Evolutionary conservation across 257 asterid species (phyloP).

Genomic region (Ilex aquifolium): DNA sequence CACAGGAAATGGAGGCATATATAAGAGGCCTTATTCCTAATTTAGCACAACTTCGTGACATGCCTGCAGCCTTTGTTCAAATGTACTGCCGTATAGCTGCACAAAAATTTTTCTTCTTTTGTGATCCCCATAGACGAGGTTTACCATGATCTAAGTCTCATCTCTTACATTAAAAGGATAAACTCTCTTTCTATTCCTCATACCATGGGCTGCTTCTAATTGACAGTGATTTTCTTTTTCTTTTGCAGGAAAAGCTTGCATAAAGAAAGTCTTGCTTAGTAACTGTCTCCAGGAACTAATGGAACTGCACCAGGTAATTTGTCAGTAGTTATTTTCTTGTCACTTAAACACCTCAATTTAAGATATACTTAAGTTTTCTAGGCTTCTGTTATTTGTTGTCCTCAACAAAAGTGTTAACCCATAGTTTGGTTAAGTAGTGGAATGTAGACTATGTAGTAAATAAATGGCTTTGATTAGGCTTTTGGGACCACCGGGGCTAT

Average conservation of each 20-base stretch:
- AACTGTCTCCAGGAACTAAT: slow-evolving; percentile 98
- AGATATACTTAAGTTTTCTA: too few species aligned
- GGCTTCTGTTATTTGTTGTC: too few species aligned
- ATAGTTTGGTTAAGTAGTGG: too few species aligned
- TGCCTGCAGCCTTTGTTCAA: slow-evolving; percentile 90
- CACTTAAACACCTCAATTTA: too few species aligned
- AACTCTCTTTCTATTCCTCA: too few species aligned
- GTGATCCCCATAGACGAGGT: slow-evolving; percentile 99
- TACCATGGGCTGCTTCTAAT: neutral
- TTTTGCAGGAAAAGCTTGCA: slow-evolving; percentile 93
- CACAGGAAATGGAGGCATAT: slow-evolving; percentile 94
- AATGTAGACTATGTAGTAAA: too few species aligned
- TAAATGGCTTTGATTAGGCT: too few species aligned
- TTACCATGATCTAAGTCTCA: slow-evolving; percentile 11
- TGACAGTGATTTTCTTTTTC: slow-evolving; percentile 5
- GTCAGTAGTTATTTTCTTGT: slow-evolving; percentile 8
- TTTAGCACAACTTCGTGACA: slow-evolving; percentile 87
- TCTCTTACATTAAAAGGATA: neutral
- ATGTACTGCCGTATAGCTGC: slow-evolving; percentile 99
- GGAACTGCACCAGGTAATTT: slow-evolving; percentile 94
- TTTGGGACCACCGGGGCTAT: too few species aligned
- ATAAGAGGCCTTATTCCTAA: slow-evolving; percentile 97
- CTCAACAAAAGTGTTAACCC: too few species aligned
- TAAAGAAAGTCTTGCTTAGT: slow-evolving; percentile 92
- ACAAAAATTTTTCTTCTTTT: slow-evolving; percentile 96